Conservation (phyloP, 2,329 filamentous ascomycete genomes). For the Botryotinia globosa region DNA sequence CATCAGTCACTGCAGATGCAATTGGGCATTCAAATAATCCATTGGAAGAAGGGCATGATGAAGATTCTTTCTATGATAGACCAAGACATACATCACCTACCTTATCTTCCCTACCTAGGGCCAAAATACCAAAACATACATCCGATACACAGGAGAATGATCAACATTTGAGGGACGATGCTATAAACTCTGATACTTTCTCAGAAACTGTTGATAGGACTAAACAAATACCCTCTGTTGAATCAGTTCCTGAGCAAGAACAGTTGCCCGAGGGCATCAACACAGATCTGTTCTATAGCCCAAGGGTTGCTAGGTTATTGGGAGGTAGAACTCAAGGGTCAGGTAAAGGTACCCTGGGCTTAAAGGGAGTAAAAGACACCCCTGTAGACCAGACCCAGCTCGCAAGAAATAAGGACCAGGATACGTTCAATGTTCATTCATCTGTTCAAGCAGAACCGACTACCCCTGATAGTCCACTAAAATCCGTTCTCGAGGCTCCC, state of each 20-base stretch:
- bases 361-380: conserved; percentile 38
- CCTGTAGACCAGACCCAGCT: conserved; percentile 38
- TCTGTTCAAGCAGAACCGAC: conserved; percentile 18
- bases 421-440: conserved; percentile 37
- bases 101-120: conserved; percentile 51
- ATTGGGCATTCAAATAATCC: conserved; percentile 33
- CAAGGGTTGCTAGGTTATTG: conserved; percentile 54
- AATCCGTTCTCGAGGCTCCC: not conserved
- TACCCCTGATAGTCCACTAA: conserved; percentile 22
- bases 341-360: conserved; percentile 31
- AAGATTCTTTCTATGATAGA: conserved; percentile 56
- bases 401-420: conserved; percentile 40
- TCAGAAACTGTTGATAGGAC: conserved; percentile 36
- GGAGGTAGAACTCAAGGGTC: conserved; percentile 43
- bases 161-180: conserved; percentile 23
- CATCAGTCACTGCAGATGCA: conserved; percentile 47
- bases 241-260: conserved; percentile 41
- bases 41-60: conserved; percentile 40
- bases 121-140: conserved; percentile 53
- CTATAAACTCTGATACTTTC: conserved; percentile 36
- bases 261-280: conserved; percentile 57
- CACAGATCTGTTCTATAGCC: conserved; percentile 60
- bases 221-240: conserved; percentile 22
- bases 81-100: conserved; percentile 47
- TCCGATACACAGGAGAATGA: conserved; percentile 38